Percentiles rank a stretch among this genome's conserved stretches.
These are phyloP conservation scores for Paecilomyces sp. DNA, from an alignment of 2,329 filamentous ascomycete genomes.

Conservation along the genomic window DNA sequence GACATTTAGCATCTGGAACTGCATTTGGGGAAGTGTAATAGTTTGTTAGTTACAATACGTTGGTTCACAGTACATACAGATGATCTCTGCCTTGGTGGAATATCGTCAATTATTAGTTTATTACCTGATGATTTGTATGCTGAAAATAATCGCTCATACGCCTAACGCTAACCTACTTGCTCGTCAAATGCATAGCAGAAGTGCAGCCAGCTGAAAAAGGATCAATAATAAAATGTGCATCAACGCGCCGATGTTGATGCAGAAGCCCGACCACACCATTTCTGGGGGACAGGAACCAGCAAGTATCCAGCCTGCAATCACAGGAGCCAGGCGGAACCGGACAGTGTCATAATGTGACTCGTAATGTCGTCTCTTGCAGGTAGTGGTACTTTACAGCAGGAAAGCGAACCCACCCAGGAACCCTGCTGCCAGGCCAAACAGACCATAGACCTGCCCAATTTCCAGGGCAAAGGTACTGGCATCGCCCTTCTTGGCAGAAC, in stretches of 20 bases:
- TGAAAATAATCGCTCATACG: not conserved
- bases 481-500: slow-evolving; percentile 27
- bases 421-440: slow-evolving; percentile 47
- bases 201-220: not conserved
- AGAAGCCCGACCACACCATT: not conserved
- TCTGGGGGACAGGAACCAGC: not conserved
- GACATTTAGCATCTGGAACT: too few species aligned
- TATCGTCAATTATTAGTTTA: not conserved
- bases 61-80: too few species aligned
- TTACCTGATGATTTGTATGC: not conserved
- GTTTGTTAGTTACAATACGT: too few species aligned
- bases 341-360: not conserved
- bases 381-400: slow-evolving; percentile 35
- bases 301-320: not conserved
- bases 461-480: slow-evolving; percentile 38
- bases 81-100: not conserved
- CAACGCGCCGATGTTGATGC: not conserved
- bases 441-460: slow-evolving; percentile 50
- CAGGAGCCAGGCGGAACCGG: not conserved
- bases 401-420: slow-evolving; percentile 53
- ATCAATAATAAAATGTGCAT: not conserved
- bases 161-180: not conserved
- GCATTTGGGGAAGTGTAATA: too few species aligned
- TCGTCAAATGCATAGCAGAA: not conserved
- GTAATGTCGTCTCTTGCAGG: not conserved